Evolutionary conservation across 331 rosid species (phyloP).

Genomic region (Quercus phellos): DNA sequence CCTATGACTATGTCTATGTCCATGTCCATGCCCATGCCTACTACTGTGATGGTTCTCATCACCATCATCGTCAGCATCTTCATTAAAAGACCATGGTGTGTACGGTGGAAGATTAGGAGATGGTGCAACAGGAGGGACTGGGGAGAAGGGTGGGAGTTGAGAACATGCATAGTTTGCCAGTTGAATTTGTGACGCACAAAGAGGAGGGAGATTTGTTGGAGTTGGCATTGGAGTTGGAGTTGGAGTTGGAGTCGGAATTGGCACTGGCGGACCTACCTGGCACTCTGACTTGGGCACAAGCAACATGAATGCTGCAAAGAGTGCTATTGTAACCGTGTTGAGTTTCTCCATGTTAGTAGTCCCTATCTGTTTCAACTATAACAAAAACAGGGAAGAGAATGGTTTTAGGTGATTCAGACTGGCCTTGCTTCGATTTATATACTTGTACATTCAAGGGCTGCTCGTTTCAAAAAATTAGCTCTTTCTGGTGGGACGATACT

Average conservation of each 20-base stretch:
- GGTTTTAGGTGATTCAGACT: constrained; percentile 17
- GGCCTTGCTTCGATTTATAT: constrained; percentile 26
- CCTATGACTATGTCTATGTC: background rate
- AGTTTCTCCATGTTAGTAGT: constrained; percentile 26
- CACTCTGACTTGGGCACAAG: constrained; percentile 28
- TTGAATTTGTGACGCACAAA: constrained; percentile 63
- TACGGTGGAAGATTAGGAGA: background rate
- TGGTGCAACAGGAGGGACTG: constrained; percentile 13
- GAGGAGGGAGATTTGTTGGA: constrained; percentile 33
- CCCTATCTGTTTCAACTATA: background rate
- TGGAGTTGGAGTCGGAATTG: too few relatives aligned
- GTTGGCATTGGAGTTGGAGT: too few relatives aligned
- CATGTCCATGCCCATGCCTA: background rate
- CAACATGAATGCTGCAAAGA: constrained; percentile 23
- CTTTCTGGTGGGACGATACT: constrained; percentile 7
- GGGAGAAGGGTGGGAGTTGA: constrained; percentile 47
- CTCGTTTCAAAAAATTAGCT: constrained; percentile 11
- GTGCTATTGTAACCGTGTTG: constrained; percentile 12
- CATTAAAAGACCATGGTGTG: background rate
- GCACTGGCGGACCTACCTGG: background rate
- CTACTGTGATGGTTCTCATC: background rate
- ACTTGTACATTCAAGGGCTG: constrained; percentile 12
- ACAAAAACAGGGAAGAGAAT: constrained; percentile 3
- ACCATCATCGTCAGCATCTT: background rate
- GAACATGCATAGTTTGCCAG: constrained; percentile 73